Percentiles rank a stretch among this genome's conserved stretches.
Conservation (phyloP, 1,284 basidiomycete genomes). For the Melampsora larici-populina region DNA sequence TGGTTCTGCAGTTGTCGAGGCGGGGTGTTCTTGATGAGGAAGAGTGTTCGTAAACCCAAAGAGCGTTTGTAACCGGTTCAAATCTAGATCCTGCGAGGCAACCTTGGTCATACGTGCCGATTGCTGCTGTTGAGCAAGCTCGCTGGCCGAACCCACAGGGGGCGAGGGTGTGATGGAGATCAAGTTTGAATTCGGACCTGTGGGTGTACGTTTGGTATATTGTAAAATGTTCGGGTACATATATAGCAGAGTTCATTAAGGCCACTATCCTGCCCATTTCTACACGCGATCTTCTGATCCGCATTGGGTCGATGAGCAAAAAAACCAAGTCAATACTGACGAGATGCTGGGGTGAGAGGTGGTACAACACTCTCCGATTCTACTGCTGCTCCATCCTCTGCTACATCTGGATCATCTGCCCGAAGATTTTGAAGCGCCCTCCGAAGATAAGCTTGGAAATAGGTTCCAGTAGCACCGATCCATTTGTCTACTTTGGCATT, state of each 20-base stretch:
- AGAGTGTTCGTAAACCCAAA: constrained; percentile 21
- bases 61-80: constrained; percentile 28
- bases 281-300: not conserved
- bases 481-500: constrained; percentile 66
- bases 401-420: constrained; percentile 45
- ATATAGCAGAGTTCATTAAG: no score
- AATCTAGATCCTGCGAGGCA: constrained; percentile 32
- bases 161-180: constrained; percentile 9
- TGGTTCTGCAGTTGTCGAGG: no score
- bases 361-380: not conserved
- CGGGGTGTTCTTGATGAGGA: no score
- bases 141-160: not conserved
- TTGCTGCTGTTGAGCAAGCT: not conserved
- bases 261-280: not conserved
- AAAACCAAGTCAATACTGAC: not conserved
- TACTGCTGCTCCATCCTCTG: not conserved
- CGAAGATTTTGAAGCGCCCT: constrained; percentile 54
- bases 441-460: constrained; percentile 56
- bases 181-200: not conserved
- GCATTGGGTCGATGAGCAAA: not conserved
- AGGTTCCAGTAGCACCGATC: constrained; percentile 55
- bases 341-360: constrained; percentile 1
- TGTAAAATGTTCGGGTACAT: not conserved
- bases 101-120: not conserved
- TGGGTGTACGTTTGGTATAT: not conserved